Conservation (phyloP, 2,329 filamentous ascomycete species). For the Fusarium setosum region DNA sequence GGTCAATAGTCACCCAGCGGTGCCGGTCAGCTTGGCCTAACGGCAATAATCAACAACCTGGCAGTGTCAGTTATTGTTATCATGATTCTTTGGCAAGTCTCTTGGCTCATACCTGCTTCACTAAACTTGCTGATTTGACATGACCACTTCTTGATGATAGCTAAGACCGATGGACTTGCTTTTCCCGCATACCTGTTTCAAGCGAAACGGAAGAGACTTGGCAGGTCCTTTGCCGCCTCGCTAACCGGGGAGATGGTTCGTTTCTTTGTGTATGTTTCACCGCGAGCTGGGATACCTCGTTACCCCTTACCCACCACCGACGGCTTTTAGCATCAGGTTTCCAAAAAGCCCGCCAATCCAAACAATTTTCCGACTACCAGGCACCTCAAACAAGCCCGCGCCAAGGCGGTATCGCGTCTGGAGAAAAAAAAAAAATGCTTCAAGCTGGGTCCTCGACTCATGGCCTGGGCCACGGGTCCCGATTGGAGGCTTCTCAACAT, state of each 20-base stretch:
- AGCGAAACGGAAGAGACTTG: conserved; percentile 16
- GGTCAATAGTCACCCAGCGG: neutral
- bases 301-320: conserved; percentile 14
- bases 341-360: conserved; percentile 28
- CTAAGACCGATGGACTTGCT: neutral
- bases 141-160: neutral
- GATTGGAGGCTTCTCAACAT: conserved; percentile 18
- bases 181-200: conserved; percentile 1
- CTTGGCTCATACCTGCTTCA: neutral
- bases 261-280: conserved; percentile 18
- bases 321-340: conserved; percentile 1
- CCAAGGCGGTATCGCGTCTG: conserved; percentile 8
- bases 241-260: neutral
- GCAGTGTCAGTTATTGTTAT: neutral
- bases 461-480: neutral
- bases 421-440: conserved; percentile 8
- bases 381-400: conserved; percentile 19
- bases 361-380: conserved; percentile 2
- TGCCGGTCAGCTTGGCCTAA: conserved; percentile 1
- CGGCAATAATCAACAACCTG: neutral
- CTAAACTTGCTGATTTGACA: neutral
- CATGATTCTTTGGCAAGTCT: neutral
- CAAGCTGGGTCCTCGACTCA: neutral
- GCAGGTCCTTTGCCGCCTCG: neutral
- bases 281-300: conserved; percentile 3